Evolutionary conservation across 108 stramenopile species (phyloP), one percentile per base, ranked within the genome.

Genomic region (Nitzschia putrida): DNA sequence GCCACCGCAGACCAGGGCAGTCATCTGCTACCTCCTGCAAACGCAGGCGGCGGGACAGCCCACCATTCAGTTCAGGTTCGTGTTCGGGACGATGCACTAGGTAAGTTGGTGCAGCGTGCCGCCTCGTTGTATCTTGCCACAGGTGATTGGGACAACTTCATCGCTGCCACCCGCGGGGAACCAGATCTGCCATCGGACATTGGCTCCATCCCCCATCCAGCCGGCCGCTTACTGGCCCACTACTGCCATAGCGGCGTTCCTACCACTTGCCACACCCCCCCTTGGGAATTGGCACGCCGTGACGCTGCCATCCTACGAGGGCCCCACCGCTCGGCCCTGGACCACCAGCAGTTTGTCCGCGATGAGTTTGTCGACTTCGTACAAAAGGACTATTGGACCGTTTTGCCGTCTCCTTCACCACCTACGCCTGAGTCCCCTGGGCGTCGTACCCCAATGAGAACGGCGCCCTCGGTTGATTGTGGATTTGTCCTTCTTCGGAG

Each of bases 391-490:
- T 64, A 42, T 21, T 79, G 78, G 78, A 57, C 53, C 5, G 42
- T 77, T 18, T 54, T 77, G 9, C 76, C 76, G 1, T 64, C 18
- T 64, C 16, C 41, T 64, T 8, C 38, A 61, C 42, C 18, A 56
- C n/a, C 57, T 80, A 22, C 61, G 57, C 0, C 39, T 76, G 23
- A 72, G 64, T 37, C 75, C 80, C 26, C 53, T 66, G 13, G 75
- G 75, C 3, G 59, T 76, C 10, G 70, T 73, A 0, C 75, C 75
- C 2, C 80, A 81, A 69, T 50, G 71, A 0, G 71, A 66, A 3
- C 64, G 75, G 40, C 58, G 73, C 10, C 60, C 49, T 20, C 59
- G 68, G 1, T 51, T 61, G 47, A 73, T 79, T 49, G 25, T 49
- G 7, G 75, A 80, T 43, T 61, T 56, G 65, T 64, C 56, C 20